Base-by-base conservation (phyloP, 2,329 filamentous ascomycete species). In the Penicillium sp. region DNA sequence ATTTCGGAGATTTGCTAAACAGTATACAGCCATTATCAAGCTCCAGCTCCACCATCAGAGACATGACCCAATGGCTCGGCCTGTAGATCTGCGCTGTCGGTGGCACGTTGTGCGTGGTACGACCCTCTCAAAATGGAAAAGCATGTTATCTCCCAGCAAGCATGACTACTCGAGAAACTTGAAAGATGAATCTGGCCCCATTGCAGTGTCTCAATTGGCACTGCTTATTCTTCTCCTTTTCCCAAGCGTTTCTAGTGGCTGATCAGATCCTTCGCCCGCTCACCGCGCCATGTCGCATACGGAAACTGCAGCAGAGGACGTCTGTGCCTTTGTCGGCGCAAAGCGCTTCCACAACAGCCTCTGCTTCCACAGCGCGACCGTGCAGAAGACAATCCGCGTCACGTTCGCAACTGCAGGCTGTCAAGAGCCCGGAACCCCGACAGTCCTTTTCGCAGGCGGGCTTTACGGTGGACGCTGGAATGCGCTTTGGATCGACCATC, bases 101-200 rank as follows among this genome's bases (percentile, higher is more conserved):
- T 48, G 43, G 43, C 6, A 48, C 43, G 43, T 48, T 48, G 11
- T 48, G 43, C 19, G 43, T 48, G 43, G 43, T 48, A 48, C 43
- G 6, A 48, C 13, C 11, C 16, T 48, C 43, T 19, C 43, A 48
- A 48, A 48, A 48, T 7, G 6, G 43, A 19, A 48, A 48, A 48
- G 22, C 43, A 48, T 48, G 43, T 48, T 19, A 11, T 48, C 43
- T 6, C 13, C 22, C 13, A 48, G 19, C 43, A 48, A 25, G 19
- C 14, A 43, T 43, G 40, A n/a, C 16, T 43, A 43, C 3, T 22
- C 40, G 16, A 22, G 14, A 25, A 48, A 25, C 26, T 48, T 48
- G n/a, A 48, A 48, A 19, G 19, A 48, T 48, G 16, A 6, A 48
- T 48, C 19, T 25, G 43, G n/a, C 43, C 19, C 43, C 19, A 13